Evolutionary conservation across 192 early-diverging fungal species (phyloP).

Genomic region (Gaertneriomyces sp.): DNA sequence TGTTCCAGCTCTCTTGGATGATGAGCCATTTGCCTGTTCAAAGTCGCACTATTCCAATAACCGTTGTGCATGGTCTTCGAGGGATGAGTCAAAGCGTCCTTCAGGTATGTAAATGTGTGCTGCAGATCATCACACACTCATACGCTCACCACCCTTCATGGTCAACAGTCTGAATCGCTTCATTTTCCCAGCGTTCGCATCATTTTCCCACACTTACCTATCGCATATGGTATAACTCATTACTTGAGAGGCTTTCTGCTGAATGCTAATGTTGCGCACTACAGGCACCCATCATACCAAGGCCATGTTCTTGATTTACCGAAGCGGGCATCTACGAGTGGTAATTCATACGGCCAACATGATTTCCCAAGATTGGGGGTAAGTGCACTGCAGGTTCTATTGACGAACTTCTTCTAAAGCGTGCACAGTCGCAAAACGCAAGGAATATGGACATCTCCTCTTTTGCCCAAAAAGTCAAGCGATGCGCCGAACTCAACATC

Average conservation of each 20-base stretch:
- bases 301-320: slow-evolving; percentile 58
- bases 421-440: slow-evolving; percentile 55
- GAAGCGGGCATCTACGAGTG: slow-evolving; percentile 39
- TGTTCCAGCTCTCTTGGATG: slow-evolving; percentile 33
- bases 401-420: neutral
- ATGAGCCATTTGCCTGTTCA: slow-evolving; percentile 19
- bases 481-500: slow-evolving; percentile 14
- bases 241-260: neutral
- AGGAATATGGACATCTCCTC: slow-evolving; percentile 50
- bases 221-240: slow-evolving; percentile 12
- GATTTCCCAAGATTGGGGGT: slow-evolving; percentile 60
- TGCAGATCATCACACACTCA: neutral
- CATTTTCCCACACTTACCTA: slow-evolving; percentile 18
- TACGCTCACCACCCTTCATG: neutral
- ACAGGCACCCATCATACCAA: slow-evolving; percentile 64
- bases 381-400: slow-evolving; percentile 4
- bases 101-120: neutral
- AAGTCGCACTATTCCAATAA: slow-evolving; percentile 17
- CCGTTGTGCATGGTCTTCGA: slow-evolving; percentile 26
- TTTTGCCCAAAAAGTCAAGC: slow-evolving; percentile 34
- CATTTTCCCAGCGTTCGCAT: slow-evolving; percentile 23
- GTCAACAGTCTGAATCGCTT: slow-evolving; percentile 9
- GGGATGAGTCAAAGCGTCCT: neutral
- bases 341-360: slow-evolving; percentile 65
- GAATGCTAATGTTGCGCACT: neutral